Evolutionary conservation across 1,139 yeast species (phyloP), one percentile per base, ranked within the genome.

Genomic region (Pichia kudriavzevii): DNA sequence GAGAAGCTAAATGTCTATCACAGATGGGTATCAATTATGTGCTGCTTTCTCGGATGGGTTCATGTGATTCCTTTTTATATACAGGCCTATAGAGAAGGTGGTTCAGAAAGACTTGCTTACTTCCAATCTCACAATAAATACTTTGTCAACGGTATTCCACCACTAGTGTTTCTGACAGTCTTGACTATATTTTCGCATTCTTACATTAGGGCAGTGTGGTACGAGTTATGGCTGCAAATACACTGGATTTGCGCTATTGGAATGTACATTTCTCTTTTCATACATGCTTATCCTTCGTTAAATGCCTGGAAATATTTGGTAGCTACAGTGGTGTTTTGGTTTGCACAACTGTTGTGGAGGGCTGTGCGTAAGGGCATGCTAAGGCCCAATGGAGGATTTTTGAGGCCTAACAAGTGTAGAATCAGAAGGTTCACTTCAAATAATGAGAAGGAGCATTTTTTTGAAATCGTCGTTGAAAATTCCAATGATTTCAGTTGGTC

Each of bases 181-280:
- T 55, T 76, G 34, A 70, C 77, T 45, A 45, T 67, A 10, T 58
- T 63, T 19, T 70, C 78, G 5, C 63, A 71, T 31, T 59, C 69
- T 7, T 46, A 55, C 32, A 44, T 75, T 29, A 60, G 83, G 40
- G 61, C 60, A 26, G 34, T 49, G 14, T 56, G 57, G 39, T 76
- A 77, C 49, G 83, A 76, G 50, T 47, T 63, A 3, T 76, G 75
- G 50, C 56, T 69, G 42, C 75, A 72, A 43, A 45, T 64, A 10
- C 84, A 77, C 53, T 76, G 83, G 83, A 53, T 72, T 8, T 52
- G 66, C 40, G 83, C 76, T 1, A 49, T 73, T 30, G 79, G 69
- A 0, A 75, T 69, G 48, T 61, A 69, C 42, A 77, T 67, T 6
- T 61, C 74, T 5, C 53, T 75, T 43, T 63, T 66, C 32, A 69